Conservation (phyloP, 2,329 filamentous ascomycete species). For the Aspergillus felis region DNA sequence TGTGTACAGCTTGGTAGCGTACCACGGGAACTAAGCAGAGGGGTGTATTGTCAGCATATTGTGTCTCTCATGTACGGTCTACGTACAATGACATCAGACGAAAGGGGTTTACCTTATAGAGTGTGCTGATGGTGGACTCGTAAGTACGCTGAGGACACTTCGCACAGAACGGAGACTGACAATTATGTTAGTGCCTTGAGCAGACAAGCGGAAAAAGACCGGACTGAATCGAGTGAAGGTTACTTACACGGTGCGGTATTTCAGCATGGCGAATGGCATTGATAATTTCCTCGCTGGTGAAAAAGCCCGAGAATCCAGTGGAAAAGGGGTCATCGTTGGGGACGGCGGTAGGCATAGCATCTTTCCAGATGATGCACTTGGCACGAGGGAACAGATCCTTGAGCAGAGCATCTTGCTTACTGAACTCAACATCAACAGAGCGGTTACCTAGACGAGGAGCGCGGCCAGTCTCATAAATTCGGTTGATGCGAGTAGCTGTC, state of each 20-base stretch:
- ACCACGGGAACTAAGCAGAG: constrained; percentile 47
- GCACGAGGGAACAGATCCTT: constrained; percentile 49
- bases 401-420: constrained; percentile 48
- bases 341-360: constrained; percentile 30
- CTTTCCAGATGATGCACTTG: constrained; percentile 47
- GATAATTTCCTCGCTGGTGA: constrained; percentile 49
- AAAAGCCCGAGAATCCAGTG: constrained; percentile 49
- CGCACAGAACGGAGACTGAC: constrained; percentile 42
- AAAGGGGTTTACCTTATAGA: constrained; percentile 43
- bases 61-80: background rate
- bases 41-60: constrained; percentile 3
- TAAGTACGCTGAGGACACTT: constrained; percentile 52
- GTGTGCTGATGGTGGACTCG: constrained; percentile 49
- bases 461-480: constrained; percentile 31
- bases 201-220: background rate
- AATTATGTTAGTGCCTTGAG: background rate
- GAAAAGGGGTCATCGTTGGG: constrained; percentile 42
- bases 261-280: constrained; percentile 47
- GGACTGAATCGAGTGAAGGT: background rate
- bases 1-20: constrained; percentile 42
- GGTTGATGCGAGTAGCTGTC: constrained; percentile 35
- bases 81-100: background rate
- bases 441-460: constrained; percentile 47
- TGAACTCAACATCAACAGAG: constrained; percentile 44
- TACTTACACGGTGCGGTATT: constrained; percentile 47